Evolutionary conservation across 495 filamentous ascomycete species (phyloP).

Genomic region (Trichoderma asperelloides): DNA sequence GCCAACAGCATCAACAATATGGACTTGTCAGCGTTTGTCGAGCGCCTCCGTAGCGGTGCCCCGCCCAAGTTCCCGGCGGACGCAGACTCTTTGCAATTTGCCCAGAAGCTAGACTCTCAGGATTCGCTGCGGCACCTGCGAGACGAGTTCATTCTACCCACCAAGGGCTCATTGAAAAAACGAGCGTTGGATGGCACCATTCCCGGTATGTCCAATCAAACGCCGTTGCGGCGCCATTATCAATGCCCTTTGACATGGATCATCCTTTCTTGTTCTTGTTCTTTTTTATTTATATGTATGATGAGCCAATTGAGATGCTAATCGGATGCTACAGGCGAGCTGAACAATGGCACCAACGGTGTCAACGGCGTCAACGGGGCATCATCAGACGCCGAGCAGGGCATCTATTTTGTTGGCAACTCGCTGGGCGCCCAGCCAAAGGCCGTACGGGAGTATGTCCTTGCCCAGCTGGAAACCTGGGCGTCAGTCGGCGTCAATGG

Average conservation of each 20-base stretch:
- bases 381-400: slow-evolving; percentile 27
- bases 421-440: slow-evolving; percentile 86
- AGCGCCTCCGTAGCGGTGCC: slow-evolving; percentile 9
- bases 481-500: slow-evolving; percentile 87
- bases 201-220: slow-evolving; percentile 25
- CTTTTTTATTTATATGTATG: background rate
- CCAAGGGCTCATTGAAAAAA: slow-evolving; percentile 65
- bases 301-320: background rate
- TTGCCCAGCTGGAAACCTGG: slow-evolving; percentile 59
- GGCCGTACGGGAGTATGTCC: slow-evolving; percentile 56
- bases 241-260: background rate
- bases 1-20: background rate
- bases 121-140: slow-evolving; percentile 63
- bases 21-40: background rate
- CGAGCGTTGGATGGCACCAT: slow-evolving; percentile 38
- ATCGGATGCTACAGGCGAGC: background rate
- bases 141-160: slow-evolving; percentile 76
- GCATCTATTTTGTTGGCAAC: slow-evolving; percentile 93
- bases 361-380: slow-evolving; percentile 19
- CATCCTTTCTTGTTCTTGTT: background rate
- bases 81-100: slow-evolving; percentile 2
- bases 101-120: slow-evolving; percentile 46
- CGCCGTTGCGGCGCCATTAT: background rate
- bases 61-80: slow-evolving; percentile 7
- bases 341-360: slow-evolving; percentile 16